A percentile compares a stretch with the other conserved stretches of the same genome.
These are phyloP conservation scores for Ceriops decandra DNA, from an alignment of 345 rosid genomes.

Conservation along the genomic window DNA sequence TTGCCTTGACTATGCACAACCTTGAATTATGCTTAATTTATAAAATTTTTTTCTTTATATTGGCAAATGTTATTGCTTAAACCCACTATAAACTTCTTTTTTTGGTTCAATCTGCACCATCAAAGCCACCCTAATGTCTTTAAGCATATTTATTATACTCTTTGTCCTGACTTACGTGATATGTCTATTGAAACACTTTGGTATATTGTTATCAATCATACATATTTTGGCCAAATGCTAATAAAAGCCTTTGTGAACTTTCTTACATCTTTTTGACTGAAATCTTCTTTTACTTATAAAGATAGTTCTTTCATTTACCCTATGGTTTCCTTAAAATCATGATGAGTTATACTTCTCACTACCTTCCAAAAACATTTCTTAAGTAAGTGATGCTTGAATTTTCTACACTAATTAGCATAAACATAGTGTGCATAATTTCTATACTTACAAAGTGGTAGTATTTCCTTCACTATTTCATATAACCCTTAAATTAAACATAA, in stretches of 20 bases:
- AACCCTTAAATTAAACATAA: background rate
- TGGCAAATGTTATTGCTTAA: background rate
- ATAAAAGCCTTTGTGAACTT: background rate
- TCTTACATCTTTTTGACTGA: background rate
- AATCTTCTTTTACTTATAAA: background rate
- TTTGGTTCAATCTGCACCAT: background rate
- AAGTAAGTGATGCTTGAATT: too few species aligned
- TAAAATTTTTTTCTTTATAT: background rate
- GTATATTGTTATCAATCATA: background rate
- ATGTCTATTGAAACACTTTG: background rate
- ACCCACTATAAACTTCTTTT: background rate
- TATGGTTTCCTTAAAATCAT: background rate
- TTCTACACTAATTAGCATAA: background rate
- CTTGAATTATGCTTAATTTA: background rate
- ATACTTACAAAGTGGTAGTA: background rate
- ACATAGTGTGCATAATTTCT: background rate
- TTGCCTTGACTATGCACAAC: background rate
- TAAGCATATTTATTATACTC: background rate
- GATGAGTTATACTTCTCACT: background rate
- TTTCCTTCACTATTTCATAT: too few species aligned
- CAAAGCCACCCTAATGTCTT: background rate
- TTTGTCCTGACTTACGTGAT: background rate
- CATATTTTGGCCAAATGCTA: background rate
- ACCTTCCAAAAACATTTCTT: background rate
- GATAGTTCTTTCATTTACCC: background rate